Conservation (phyloP, 2,329 filamentous ascomycete genomes). For the Harringtonia lauricola region DNA sequence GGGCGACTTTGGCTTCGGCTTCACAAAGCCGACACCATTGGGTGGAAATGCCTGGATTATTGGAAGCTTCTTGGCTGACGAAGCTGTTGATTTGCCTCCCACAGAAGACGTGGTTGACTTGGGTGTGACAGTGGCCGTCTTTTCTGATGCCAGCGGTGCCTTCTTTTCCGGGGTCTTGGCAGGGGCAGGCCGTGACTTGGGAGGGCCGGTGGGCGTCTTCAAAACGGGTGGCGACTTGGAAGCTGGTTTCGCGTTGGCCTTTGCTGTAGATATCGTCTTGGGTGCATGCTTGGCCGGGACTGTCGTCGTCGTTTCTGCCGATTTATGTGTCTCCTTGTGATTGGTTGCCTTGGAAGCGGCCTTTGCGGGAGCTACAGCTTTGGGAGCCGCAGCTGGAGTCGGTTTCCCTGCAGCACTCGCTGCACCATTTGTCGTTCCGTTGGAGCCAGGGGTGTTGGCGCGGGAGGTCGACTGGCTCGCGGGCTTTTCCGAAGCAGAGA, state of each 20-base stretch:
- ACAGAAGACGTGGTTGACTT: constrained; percentile 9
- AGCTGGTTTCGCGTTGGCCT: constrained; percentile 21
- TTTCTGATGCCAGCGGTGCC: constrained; percentile 5
- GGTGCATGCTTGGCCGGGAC: constrained; percentile 4
- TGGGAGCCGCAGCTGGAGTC: neutral
- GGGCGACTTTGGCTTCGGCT: constrained; percentile 55
- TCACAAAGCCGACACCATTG: constrained; percentile 34
- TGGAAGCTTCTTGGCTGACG: constrained; percentile 31
- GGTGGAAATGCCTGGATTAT: constrained; percentile 26
- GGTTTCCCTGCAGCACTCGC: neutral
- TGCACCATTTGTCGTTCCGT: neutral
- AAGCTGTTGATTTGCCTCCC: constrained; percentile 19
- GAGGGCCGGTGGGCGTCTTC: constrained; percentile 27
- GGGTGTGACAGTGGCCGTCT: constrained; percentile 14
- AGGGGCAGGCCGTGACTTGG: constrained; percentile 16
- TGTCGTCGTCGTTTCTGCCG: too few relatives aligned
- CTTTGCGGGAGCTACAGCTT: too few relatives aligned
- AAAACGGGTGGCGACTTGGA: constrained; percentile 21
- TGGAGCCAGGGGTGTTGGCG: too few relatives aligned
- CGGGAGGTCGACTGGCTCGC: too few relatives aligned
- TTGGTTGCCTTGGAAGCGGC: neutral
- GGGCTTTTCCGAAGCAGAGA: too few relatives aligned
- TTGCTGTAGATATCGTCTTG: constrained; percentile 22
- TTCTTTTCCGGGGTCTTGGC: constrained; percentile 25
- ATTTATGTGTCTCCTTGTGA: neutral